phyloP scores from a whole-genome alignment of 495 filamentous ascomycete species.

The Cairneyella variabilis region DNA sequence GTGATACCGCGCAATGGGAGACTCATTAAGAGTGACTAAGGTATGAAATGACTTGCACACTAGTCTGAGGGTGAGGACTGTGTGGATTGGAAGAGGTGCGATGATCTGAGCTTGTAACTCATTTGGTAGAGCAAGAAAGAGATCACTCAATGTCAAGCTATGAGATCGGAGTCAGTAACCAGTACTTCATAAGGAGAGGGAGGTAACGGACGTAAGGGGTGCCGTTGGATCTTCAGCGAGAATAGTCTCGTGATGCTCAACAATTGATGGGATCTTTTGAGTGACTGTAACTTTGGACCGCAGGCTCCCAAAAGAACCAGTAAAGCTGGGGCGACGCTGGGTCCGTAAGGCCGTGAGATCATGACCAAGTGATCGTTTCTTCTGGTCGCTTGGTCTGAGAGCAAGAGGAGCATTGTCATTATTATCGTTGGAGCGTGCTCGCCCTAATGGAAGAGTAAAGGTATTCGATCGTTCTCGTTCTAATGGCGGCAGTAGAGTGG shows the following conservation, averaged over 20 bases:
- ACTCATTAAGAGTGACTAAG: slow-evolving; percentile 52
- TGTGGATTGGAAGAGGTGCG: slow-evolving; percentile 48
- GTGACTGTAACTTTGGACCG: slow-evolving; percentile 24
- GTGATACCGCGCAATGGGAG: slow-evolving; percentile 51
- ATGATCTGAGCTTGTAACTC: slow-evolving; percentile 55
- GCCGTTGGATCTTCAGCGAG: slow-evolving; percentile 19
- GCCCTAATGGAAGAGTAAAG: slow-evolving; percentile 24
- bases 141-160: slow-evolving; percentile 35
- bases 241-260: slow-evolving; percentile 21
- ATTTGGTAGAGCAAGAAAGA: slow-evolving; percentile 47
- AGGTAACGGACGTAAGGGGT: slow-evolving; percentile 8
- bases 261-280: slow-evolving; percentile 19
- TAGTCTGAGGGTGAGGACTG: slow-evolving; percentile 47
- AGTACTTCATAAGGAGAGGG: not conserved
- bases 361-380: slow-evolving; percentile 27
- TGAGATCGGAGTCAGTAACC: slow-evolving; percentile 11
- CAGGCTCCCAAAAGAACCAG: slow-evolving; percentile 24
- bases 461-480: slow-evolving; percentile 6
- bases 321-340: slow-evolving; percentile 25
- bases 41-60: slow-evolving; percentile 50
- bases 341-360: slow-evolving; percentile 23
- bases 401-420: slow-evolving; percentile 8
- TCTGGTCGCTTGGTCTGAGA: slow-evolving; percentile 22
- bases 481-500: slow-evolving; percentile 7
- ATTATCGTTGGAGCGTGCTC: slow-evolving; percentile 16